Evolutionary conservation across 176 grass and related monocot species (phyloP), one percentile per base, ranked within the genome.

Genomic region (Panicum miliaceum): DNA sequence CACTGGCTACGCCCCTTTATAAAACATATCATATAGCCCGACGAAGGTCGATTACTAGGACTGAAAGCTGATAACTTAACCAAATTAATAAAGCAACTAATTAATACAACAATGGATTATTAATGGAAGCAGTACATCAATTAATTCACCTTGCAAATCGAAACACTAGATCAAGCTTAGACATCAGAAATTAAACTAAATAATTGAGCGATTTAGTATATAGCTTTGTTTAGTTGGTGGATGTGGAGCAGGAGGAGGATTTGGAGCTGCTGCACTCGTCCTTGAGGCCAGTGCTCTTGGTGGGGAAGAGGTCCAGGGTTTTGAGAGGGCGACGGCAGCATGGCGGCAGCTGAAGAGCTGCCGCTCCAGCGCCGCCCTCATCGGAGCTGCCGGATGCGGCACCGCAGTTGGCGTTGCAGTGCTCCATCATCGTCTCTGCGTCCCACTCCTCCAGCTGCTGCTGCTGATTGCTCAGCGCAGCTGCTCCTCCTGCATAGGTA

Each of bases 211-310:
- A 43, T 43, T 69, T 23, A 12, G 13, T 23, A 43, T 20, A 23
- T 69, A 2, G 14, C 0, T 56, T 56, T 20, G 29, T 66, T 81
- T 88, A 94, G 56, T 92, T 98, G 52, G 95, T 98, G 61, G 95
- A 98, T 56, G 95, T 95, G 62, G 95, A 94, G 84, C 95, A 94
- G 45, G 95, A 93, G 5, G 95, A 94, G 47, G 90, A 98, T 74
- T 98, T 95, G 82, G 95, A 98, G 73, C 92, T 91, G 87, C 85
- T 95, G 77, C 87, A 95, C 34, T 98, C 92, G 13, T 98, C 95
- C 78, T 65, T 94, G 59, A 98, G 86, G 1, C 95, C 86, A 32
- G 82, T 93, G 90, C 89, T 93, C 81, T 84, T 93, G 12, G 90
- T 93, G 11, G 95, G 95, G 80, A 98, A 98, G 64, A 98, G 90